These are phyloP conservation scores for Psophocarpus tetragonolobus DNA, from an alignment of 306 rosid species.

Conservation along the genomic window DNA sequence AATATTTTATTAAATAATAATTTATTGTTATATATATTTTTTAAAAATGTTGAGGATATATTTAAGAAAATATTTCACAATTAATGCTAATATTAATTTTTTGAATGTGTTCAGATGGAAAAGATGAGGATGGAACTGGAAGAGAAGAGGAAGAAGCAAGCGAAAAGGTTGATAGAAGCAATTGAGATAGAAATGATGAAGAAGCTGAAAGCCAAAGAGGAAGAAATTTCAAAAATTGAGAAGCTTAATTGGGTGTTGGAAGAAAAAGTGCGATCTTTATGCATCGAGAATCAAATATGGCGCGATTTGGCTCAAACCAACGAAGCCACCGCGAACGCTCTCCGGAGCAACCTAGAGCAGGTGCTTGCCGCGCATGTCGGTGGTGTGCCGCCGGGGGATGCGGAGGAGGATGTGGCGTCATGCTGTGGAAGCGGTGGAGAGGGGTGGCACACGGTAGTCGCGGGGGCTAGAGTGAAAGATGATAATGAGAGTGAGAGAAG, in stretches of 20 bases:
- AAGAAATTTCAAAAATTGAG: conserved; percentile 62
- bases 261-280: conserved; percentile 54
- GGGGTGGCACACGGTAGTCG: conserved; percentile 37
- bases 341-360: conserved; percentile 67
- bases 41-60: too few species aligned
- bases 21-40: too few species aligned
- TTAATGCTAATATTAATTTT: too few species aligned
- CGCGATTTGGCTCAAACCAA: conserved; percentile 78
- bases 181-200: conserved; percentile 57
- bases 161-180: conserved; percentile 50
- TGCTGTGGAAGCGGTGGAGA: conserved; percentile 59
- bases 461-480: neutral
- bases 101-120: conserved; percentile 53
- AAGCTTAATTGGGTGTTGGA: conserved; percentile 67
- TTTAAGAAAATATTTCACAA: too few species aligned
- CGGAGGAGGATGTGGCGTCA: conserved; percentile 52
- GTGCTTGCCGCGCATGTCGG: conserved; percentile 43
- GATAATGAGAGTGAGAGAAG: neutral
- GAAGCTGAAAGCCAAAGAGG: conserved; percentile 58
- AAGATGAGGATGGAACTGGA: conserved; percentile 70
- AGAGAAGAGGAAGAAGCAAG: conserved; percentile 64
- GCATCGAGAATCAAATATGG: conserved; percentile 80
- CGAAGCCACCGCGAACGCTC: conserved; percentile 75
- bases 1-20: too few species aligned
- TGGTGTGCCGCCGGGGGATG: conserved; percentile 23